Evolutionary conservation across 192 early-diverging fungal genomes (phyloP).

Genomic region (Dispira parvispora): DNA sequence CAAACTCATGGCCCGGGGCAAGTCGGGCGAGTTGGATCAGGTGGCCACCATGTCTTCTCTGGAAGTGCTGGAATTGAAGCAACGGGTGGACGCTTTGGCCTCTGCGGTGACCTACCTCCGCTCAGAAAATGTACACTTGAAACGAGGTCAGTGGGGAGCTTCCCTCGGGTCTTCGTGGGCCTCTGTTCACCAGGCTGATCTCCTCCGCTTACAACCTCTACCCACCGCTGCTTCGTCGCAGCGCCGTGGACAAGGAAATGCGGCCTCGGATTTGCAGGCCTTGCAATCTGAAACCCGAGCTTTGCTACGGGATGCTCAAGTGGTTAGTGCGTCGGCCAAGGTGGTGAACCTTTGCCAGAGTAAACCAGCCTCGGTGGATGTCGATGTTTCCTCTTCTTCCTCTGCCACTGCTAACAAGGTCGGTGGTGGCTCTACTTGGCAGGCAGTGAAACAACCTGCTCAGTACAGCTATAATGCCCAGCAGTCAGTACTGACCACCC

Average conservation of each 20-base stretch:
- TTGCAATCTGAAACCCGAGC: conserved; percentile 1
- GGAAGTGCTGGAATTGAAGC: conserved; percentile 10
- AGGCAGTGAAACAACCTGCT: neutral
- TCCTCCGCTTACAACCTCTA: neutral
- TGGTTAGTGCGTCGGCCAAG: conserved; percentile 7
- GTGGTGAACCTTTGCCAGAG: neutral
- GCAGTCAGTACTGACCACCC: conserved; percentile 5
- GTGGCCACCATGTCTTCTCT: conserved; percentile 5
- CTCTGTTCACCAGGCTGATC: too few relatives aligned
- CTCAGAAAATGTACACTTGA: conserved; percentile 6
- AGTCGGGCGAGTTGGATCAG: conserved; percentile 7
- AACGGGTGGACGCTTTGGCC: conserved; percentile 9
- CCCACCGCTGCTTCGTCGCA: neutral
- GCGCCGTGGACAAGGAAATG: neutral
- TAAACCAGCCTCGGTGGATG: neutral
- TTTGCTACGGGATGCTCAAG: conserved; percentile 2
- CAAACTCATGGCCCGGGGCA: conserved; percentile 1
- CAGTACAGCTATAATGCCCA: conserved; percentile 10
- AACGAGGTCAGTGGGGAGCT: neutral
- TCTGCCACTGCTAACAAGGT: neutral
- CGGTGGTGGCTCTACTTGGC: conserved; percentile 1
- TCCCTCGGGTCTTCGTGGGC: neutral
- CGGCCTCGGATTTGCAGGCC: neutral
- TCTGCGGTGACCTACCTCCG: conserved; percentile 2
- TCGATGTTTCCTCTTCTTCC: neutral